Evolutionary conservation across 129 eudicot species (phyloP).

Genomic region (Tagetes erecta): DNA sequence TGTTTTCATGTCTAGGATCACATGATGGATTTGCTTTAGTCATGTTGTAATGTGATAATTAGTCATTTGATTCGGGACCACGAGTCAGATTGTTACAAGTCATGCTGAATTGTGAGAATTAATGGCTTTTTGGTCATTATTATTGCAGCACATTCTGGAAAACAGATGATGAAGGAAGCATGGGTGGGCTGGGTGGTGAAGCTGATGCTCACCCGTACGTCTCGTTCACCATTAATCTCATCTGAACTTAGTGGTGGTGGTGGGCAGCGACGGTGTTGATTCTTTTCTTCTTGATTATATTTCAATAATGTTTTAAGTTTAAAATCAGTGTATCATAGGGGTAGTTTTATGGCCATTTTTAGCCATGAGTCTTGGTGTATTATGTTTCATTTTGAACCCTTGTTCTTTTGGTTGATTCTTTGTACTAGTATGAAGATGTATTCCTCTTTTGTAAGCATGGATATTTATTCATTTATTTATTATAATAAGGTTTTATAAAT

Average conservation of each 20-base stretch:
- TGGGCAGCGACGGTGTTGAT: not conserved
- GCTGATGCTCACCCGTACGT: constrained; percentile 82
- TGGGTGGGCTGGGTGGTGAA: constrained; percentile 75
- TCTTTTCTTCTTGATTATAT: not conserved
- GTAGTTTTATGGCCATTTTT: not conserved
- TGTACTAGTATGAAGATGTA: not conserved
- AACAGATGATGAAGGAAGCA: constrained; percentile 77
- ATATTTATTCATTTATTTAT: not conserved
- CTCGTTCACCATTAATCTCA: constrained; percentile 83
- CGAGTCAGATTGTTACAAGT: constrained; percentile 3
- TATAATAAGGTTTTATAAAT: not conserved
- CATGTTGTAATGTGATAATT: not conserved
- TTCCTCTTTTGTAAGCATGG: not conserved
- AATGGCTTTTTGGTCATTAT: constrained; percentile 24
- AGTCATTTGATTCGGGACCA: constrained; percentile 19
- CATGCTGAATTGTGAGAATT: constrained; percentile 8
- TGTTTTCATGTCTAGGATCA: constrained; percentile 22
- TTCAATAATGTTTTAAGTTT: not conserved
- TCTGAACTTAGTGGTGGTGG: constrained; percentile 35
- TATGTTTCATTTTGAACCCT: not conserved
- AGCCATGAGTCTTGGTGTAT: not conserved
- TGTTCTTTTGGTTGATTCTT: not conserved
- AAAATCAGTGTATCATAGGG: not conserved
- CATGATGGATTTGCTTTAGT: constrained; percentile 2
- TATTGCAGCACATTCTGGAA: constrained; percentile 76